Base-by-base conservation (phyloP, 805 yeast genomes). In the Kodamaea nitidulidarum region DNA sequence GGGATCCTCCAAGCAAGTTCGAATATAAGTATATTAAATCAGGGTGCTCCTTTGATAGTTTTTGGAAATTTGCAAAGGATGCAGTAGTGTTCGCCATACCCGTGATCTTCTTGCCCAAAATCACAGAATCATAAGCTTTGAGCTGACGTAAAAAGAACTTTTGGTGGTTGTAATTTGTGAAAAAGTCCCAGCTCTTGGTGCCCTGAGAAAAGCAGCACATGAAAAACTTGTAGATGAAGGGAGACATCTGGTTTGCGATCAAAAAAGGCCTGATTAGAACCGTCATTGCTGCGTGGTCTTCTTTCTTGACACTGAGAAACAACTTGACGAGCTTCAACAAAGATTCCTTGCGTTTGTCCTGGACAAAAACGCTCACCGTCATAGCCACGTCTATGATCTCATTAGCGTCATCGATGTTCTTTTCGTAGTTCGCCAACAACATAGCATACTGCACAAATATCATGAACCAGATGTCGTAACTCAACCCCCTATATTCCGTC, bases 101-200 rank as follows among this genome's bases (percentile, higher is more conserved):
- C 2, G 76, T 64, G 14, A 88, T 76, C 9, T 71, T 70, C 31
- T 71, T 74, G 2, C 54, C 51, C 7, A 69, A 61, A 21, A 78
- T 71, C 11, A 83, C 52, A 2, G 93, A 76, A 56, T 93, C 98
- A 56, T 77, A 80, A 0, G 96, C 95, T 55, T 91, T 93, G 47
- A 91, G 69, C 50, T 90, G 97, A 49, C 98, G 78, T 44, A 93
- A 64, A 46, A 91, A 81, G 55, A 80, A 91, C 58, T 93, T 93
- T 52, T 91, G 98, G 54, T 87, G 91, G 45, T 87, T 85, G 25
- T 87, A 80, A 35, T 84, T 81, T 36, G 86, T 81, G 53, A 83
- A 78, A 12, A 75, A 69, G 10, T 78, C 82, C 50, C 76, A 63
- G 1, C 84, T 75, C 4, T 63, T 64, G 20, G 68, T 65, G 0